Conservation (phyloP, 1,284 basidiomycete genomes). For the Ustilago esculenta region DNA sequence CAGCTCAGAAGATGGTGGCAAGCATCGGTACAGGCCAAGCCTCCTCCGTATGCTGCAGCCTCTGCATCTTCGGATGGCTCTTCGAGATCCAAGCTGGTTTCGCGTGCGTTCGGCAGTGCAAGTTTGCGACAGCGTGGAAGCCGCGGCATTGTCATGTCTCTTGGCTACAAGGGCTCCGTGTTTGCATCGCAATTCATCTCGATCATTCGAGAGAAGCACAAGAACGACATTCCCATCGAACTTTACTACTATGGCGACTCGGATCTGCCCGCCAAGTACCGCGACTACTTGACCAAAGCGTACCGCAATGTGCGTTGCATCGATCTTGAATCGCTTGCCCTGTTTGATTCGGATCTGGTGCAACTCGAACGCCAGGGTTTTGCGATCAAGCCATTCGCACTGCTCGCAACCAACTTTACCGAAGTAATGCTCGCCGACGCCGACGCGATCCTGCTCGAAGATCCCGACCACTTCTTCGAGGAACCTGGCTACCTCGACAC, state of each 20-base stretch:
- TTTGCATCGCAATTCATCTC: constrained; percentile 50
- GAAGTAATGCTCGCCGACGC: constrained; percentile 52
- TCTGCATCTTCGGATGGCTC: not conserved
- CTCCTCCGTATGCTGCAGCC: constrained; percentile 7
- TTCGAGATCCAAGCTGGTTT: constrained; percentile 1
- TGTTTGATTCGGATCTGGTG: constrained; percentile 46
- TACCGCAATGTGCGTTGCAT: constrained; percentile 43
- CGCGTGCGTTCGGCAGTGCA: constrained; percentile 14
- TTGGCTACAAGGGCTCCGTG: constrained; percentile 38
- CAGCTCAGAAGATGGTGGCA: constrained; percentile 41
- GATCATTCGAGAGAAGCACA: constrained; percentile 43
- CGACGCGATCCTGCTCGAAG: constrained; percentile 43
- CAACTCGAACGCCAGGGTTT: constrained; percentile 47
- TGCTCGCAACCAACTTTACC: constrained; percentile 50
- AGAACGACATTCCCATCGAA: constrained; percentile 45
- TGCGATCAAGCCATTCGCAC: constrained; percentile 48
- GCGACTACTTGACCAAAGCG: constrained; percentile 36
- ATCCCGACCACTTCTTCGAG: constrained; percentile 45
- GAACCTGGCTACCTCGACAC: constrained; percentile 47
- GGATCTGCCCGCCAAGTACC: constrained; percentile 45
- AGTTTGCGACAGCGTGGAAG: constrained; percentile 7
- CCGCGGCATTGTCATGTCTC: constrained; percentile 47
- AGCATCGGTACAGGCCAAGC: constrained; percentile 35
- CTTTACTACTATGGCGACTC: constrained; percentile 53
- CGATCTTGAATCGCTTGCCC: constrained; percentile 33